These are phyloP conservation scores for Calonectria crousiana DNA, from an alignment of 2,329 filamentous ascomycete species.

Conservation along the genomic window DNA sequence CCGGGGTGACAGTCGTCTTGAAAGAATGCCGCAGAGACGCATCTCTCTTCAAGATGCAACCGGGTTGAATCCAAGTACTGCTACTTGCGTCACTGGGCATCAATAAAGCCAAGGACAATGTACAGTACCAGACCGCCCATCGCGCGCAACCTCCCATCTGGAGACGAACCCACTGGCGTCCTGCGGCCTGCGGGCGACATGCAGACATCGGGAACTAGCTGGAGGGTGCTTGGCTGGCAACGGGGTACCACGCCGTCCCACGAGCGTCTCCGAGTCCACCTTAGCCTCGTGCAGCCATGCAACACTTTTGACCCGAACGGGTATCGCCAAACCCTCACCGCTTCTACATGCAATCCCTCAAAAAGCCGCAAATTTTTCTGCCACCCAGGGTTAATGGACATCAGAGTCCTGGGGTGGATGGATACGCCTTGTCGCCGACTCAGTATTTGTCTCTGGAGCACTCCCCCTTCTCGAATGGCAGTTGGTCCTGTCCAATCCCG, in stretches of 20 bases:
- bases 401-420: constrained; percentile 31
- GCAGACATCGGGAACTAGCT: constrained; percentile 29
- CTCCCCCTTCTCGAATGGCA: constrained; percentile 20
- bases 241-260: constrained; percentile 30
- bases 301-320: constrained; percentile 39
- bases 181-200: constrained; percentile 27
- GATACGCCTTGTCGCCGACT: constrained; percentile 27
- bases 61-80: constrained; percentile 25
- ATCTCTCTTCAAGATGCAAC: background rate
- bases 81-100: constrained; percentile 53
- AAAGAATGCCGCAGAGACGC: background rate
- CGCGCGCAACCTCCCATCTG: constrained; percentile 9
- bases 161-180: constrained; percentile 22
- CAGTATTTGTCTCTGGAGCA: constrained; percentile 4
- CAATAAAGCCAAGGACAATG: constrained; percentile 48
- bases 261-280: constrained; percentile 28
- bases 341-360: constrained; percentile 36
- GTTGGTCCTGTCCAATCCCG: constrained; percentile 26
- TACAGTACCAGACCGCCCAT: constrained; percentile 30
- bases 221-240: constrained; percentile 10
- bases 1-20: background rate
- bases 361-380: constrained; percentile 43
- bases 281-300: constrained; percentile 43
- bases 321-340: constrained; percentile 45
- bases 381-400: constrained; percentile 24